Conservation (phyloP, 140 eudicot species). For the Anethum foeniculum region DNA sequence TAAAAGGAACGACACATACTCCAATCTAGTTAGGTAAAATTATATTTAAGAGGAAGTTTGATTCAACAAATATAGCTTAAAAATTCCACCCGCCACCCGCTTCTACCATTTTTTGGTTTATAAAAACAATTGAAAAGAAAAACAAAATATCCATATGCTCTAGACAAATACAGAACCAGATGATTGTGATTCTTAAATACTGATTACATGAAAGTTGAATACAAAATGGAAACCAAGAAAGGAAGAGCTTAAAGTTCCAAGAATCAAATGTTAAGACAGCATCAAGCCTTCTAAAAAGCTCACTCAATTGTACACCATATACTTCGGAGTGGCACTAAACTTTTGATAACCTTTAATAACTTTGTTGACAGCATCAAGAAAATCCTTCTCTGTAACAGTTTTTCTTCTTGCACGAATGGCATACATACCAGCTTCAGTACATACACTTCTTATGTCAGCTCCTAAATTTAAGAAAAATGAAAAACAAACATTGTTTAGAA, state of each 20-base stretch:
- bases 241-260: background rate
- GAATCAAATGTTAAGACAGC: background rate
- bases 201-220: background rate
- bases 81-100: background rate
- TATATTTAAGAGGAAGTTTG: no score
- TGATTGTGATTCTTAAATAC: background rate
- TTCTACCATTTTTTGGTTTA: background rate
- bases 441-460: constrained; percentile 89
- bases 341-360: constrained; percentile 94
- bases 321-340: constrained; percentile 88
- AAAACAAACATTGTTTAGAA: background rate
- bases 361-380: constrained; percentile 89
- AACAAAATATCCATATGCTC: background rate
- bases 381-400: constrained; percentile 83
- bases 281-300: background rate
- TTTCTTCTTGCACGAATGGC: constrained; percentile 86
- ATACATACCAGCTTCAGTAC: constrained; percentile 98
- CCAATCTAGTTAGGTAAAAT: no score
- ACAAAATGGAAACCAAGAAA: background rate
- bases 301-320: constrained; percentile 81
- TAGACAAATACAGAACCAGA: background rate
- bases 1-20: no score
- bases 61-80: no score
- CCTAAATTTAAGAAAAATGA: constrained; percentile 21
- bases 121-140: background rate